Base-by-base conservation (phyloP, 208 protist species). In the Leptomonas pyrrhocoris region DNA sequence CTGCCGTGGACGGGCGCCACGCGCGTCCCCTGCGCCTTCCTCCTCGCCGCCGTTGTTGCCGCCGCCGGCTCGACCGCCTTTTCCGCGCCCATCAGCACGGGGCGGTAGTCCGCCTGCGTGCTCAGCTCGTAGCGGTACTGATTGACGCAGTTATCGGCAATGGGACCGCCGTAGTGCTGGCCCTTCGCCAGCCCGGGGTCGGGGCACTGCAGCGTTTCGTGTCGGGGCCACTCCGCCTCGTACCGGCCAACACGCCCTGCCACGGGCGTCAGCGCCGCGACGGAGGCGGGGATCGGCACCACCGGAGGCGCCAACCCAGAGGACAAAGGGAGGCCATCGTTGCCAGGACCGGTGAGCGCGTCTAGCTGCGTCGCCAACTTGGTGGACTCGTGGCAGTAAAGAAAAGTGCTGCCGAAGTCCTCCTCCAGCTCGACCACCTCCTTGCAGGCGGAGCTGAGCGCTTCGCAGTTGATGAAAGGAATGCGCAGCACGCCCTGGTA, bases 401-500 rank as follows among this genome's bases (percentile, higher is more conserved):
- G 43, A n/a, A 95, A 80, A 28, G 88, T 90, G 34, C 65, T 74
- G 54, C 89, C 88, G 18, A 79, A 65, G 71, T 97, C 92, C 40
- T 83, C 81, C 68, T 93, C 81, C 38, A 97, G 63, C 49, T 89
- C 74, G 11, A 91, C 90, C 45, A 97, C 65, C 59, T 81, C 56
- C 36, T 76, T 38, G 62, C 88, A 90, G 6, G 92, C 85, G 25
- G 58, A 34, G 50, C 80, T 81, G 40, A 97, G 78, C 16, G 70
- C 56, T 31, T 80, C 59, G 68, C 70, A 83, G 79, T 97, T 77
- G 56, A 96, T 92, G 83, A 97, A 97, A 11, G 93, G 93, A 16
- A 97, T 81, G 62, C 83, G 88, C 54, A 93, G 69, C 23, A 97
- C 88, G 42, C 92, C 93, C 60, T 98, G 92, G 76, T 98, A 99